A percentile compares a stretch with the other conserved stretches of the same genome.
These are phyloP conservation scores for Tephrocybe sp. DNA, from an alignment of 768 basidiomycete species.

Conservation along the genomic window DNA sequence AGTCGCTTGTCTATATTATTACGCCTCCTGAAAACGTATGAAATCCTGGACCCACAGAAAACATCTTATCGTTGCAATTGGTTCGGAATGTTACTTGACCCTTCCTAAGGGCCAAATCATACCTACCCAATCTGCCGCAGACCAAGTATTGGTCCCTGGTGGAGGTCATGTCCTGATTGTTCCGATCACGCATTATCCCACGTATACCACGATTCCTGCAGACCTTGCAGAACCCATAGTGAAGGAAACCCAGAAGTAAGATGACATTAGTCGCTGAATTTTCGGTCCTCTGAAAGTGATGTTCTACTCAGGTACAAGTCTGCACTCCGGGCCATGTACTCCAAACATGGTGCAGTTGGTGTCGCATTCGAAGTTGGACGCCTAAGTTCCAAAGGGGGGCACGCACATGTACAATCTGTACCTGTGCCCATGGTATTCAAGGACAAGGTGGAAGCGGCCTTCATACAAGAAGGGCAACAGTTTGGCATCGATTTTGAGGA, in stretches of 20 bases:
- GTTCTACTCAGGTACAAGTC: conserved; percentile 64
- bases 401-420: conserved; percentile 89
- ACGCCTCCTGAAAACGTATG: conserved; percentile 1
- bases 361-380: conserved; percentile 90
- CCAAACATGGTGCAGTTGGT: conserved; percentile 62
- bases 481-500: conserved; percentile 74
- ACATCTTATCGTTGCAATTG: conserved; percentile 94
- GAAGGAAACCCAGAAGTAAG: conserved; percentile 76
- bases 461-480: conserved; percentile 65
- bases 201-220: conserved; percentile 76
- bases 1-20: conserved; percentile 26
- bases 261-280: conserved; percentile 7
- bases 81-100: conserved; percentile 90
- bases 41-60: conserved; percentile 52
- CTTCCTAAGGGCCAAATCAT: conserved; percentile 96
- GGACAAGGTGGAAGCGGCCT: conserved; percentile 67
- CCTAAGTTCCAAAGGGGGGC: conserved; percentile 82
- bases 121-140: conserved; percentile 64
- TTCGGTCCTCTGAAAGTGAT: not conserved
- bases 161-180: conserved; percentile 96
- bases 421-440: conserved; percentile 70
- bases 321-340: conserved; percentile 71
- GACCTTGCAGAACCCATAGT: conserved; percentile 76
- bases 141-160: conserved; percentile 71
- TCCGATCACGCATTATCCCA: conserved; percentile 92